These are phyloP conservation scores for Trichosporon inkin DNA, from an alignment of 1,284 basidiomycete genomes.

Conservation along the genomic window DNA sequence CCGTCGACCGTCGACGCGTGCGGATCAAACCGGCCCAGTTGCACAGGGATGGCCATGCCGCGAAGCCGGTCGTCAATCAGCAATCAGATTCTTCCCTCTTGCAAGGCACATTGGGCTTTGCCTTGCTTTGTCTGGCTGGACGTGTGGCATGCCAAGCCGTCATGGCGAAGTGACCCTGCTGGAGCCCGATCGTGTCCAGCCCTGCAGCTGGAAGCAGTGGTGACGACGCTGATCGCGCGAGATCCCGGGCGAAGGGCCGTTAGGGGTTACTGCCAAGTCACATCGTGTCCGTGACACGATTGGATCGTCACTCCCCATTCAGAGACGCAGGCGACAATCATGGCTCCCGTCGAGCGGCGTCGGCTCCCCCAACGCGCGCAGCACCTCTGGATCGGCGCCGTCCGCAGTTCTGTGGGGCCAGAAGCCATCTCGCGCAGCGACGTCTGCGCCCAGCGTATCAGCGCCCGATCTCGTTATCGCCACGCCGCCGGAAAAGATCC, in stretches of 20 bases:
- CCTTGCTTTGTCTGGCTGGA: too few relatives aligned
- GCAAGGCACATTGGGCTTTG: too few relatives aligned
- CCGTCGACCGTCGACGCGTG: too few relatives aligned
- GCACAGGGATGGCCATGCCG: too few relatives aligned
- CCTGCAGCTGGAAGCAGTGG: too few relatives aligned
- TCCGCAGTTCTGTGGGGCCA: background rate
- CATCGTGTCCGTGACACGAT: background rate
- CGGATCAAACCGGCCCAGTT: too few relatives aligned
- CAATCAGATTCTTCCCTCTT: too few relatives aligned
- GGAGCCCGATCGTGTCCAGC: too few relatives aligned
- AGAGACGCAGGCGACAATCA: background rate
- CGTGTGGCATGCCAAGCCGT: too few relatives aligned
- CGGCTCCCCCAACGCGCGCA: too few relatives aligned
- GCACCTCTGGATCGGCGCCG: background rate
- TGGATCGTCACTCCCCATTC: background rate
- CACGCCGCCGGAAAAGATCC: background rate
- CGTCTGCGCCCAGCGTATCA: background rate
- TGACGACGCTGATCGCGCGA: background rate
- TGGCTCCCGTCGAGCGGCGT: background rate
- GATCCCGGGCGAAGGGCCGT: background rate
- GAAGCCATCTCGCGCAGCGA: background rate
- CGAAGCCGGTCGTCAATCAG: too few relatives aligned
- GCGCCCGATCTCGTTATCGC: background rate
- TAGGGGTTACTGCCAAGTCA: conserved; percentile 1
- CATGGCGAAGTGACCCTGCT: too few relatives aligned